These are phyloP conservation scores for Somion occarium DNA, from an alignment of 1,284 basidiomycete genomes.

Conservation along the genomic window DNA sequence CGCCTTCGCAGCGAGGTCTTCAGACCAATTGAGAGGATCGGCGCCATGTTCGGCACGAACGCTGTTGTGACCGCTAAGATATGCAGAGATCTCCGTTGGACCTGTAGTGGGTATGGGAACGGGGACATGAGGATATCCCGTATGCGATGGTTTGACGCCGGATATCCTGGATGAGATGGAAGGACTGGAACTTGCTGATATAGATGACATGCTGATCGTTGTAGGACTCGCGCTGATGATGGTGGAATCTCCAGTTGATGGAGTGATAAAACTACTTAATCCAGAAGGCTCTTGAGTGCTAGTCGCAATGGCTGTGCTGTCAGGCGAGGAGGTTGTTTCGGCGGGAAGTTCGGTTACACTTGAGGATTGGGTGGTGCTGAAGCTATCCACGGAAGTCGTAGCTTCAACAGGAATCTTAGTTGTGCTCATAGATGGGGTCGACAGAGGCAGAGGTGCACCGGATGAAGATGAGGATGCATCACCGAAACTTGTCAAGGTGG, in stretches of 20 bases:
- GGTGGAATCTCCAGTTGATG: constrained; percentile 2
- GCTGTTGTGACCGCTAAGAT: constrained; percentile 53
- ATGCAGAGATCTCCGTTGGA: constrained; percentile 33
- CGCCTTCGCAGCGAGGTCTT: constrained; percentile 46
- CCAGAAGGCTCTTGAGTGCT: no score
- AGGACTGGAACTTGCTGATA: constrained; percentile 6
- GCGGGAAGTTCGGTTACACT: no score
- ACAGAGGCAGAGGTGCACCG: no score
- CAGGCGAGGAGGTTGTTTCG: no score
- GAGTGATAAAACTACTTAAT: no score
- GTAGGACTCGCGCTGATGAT: constrained; percentile 2
- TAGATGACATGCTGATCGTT: constrained; percentile 1
- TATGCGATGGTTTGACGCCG: background rate
- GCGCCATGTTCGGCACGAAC: constrained; percentile 53
- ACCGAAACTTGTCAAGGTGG: no score
- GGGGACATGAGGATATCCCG: constrained; percentile 23
- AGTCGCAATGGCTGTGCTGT: no score
- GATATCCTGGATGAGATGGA: constrained; percentile 18
- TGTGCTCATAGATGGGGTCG: no score
- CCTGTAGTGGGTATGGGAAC: constrained; percentile 42
- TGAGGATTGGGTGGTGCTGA: no score
- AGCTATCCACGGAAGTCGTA: no score
- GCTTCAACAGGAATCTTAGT: no score
- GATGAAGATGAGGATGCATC: no score
- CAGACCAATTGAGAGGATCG: constrained; percentile 48